phyloP scores from a whole-genome alignment of 2,329 filamentous ascomycete species.

The Sclerotinia minor region DNA sequence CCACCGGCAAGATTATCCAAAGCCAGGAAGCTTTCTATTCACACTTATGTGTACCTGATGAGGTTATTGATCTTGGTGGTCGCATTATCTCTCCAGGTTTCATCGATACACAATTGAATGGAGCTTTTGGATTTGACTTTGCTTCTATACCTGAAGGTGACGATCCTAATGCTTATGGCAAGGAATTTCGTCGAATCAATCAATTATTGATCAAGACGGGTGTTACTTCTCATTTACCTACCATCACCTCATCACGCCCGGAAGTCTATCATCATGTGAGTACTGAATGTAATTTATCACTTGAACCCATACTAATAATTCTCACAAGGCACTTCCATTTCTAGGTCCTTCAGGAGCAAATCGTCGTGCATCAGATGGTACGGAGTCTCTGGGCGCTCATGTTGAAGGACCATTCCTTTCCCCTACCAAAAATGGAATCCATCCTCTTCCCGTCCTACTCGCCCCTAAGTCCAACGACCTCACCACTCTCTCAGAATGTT shows the following conservation, averaged over 20 bases:
- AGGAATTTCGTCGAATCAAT: slow-evolving; percentile 72
- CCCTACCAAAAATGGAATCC: slow-evolving; percentile 81
- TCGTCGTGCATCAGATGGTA: slow-evolving; percentile 65
- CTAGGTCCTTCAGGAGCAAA: slow-evolving; percentile 68
- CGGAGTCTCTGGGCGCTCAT: slow-evolving; percentile 86
- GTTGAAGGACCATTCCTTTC: slow-evolving; percentile 88
- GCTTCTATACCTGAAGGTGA: slow-evolving; percentile 70
- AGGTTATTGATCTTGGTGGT: slow-evolving; percentile 75
- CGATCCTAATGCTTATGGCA: slow-evolving; percentile 66
- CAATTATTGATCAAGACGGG: slow-evolving; percentile 71
- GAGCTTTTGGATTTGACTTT: slow-evolving; percentile 91
- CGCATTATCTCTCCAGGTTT: slow-evolving; percentile 83
- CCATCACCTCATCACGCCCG: slow-evolving; percentile 76
- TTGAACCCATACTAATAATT: not conserved
- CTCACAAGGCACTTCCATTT: slow-evolving; percentile 64
- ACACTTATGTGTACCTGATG: slow-evolving; percentile 67
- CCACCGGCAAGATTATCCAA: slow-evolving; percentile 77
- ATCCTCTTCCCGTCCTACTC: slow-evolving; percentile 69
- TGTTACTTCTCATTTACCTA: slow-evolving; percentile 85
- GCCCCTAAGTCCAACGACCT: slow-evolving; percentile 58
- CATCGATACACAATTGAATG: slow-evolving; percentile 90
- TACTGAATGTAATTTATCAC: no score
- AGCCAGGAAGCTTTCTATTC: slow-evolving; percentile 69
- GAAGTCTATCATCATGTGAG: slow-evolving; percentile 76
- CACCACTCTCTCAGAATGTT: slow-evolving; percentile 66